Evolutionary conservation across 805 yeast genomes (phyloP), one percentile per base, ranked within the genome.

Genomic region (Wickerhamiella australiensis): DNA sequence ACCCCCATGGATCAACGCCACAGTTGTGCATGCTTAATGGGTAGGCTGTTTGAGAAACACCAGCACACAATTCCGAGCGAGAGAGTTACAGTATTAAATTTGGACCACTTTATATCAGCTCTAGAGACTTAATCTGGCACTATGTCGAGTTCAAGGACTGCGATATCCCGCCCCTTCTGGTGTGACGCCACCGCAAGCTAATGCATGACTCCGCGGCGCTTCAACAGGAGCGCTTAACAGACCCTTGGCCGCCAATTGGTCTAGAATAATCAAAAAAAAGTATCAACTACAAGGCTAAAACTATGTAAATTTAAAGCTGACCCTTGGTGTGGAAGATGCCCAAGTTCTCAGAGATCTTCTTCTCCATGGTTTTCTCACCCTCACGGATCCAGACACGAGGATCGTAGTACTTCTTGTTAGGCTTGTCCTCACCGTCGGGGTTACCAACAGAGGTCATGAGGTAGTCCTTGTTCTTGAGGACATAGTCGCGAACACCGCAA

Each of bases 381-480:
- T 90, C 97, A 80, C 97, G 88, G 60, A 92, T 96, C 98, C 98
- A 92, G 73, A 88, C 97, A 82, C 98, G 90, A 75, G 98, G 98
- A 76, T 92, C 98, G 69, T 86, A 92, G 86, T 75, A 87, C 78
- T 92, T 92, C 88, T 92, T 92, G 90, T 92, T 92, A 76, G 98
- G 98, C 79, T 86, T 85, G 75, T 92, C 97, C 51, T 75, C 90
- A 72, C 97, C 98, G 20, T 90, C 96, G 74, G 98, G 98, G 94
- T 92, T 92, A 74, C 98, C 98, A 64, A 92, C 96, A 73, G 73
- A 84, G 52, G 82, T 57, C 75, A 77, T 61, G 62, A 92, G 69
- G 82, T 92, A 92, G 73, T 88, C 98, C 81, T 90, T 87, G 81
- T 90, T 87, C 78, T 70, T 78, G 68, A 92, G 78, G 67, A 90